Percentiles rank a stretch among this genome's conserved stretches.
Conservation (phyloP, 1,139 yeast species). For the Protomyces inundatus region DNA sequence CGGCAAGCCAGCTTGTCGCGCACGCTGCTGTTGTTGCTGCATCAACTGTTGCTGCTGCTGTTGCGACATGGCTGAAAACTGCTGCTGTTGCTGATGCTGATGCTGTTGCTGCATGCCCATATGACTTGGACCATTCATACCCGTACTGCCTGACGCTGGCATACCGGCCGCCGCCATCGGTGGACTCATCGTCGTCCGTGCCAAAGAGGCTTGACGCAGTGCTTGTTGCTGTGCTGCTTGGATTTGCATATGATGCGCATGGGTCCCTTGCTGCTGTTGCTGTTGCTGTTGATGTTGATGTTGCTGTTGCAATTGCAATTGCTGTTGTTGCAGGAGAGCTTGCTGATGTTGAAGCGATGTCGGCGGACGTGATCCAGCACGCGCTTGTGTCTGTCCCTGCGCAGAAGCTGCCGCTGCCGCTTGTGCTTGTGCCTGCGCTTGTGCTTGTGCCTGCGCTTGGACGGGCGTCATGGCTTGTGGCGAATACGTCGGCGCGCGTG, state of each 20-base stretch:
- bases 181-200: conserved; percentile 2
- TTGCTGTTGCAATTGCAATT: conserved; percentile 3
- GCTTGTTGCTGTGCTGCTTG: conserved; percentile 25
- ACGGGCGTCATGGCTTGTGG: background rate
- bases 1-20: background rate
- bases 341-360: conserved; percentile 1
- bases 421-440: background rate
- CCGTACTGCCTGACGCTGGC: background rate
- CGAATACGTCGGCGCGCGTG: background rate
- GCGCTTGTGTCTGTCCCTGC: background rate
- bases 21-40: background rate
- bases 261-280: background rate
- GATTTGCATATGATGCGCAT: background rate
- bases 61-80: background rate
- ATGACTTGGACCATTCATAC: background rate
- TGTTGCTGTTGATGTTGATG: background rate
- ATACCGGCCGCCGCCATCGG: background rate
- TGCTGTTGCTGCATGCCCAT: background rate
- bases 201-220: conserved; percentile 19
- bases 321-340: background rate
- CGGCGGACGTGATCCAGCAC: background rate
- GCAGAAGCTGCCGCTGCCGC: background rate
- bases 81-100: background rate
- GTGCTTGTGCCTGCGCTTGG: background rate
- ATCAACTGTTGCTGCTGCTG: background rate